These are phyloP conservation scores for Plantago ovata DNA, from an alignment of 257 asterid species.

Conservation along the genomic window DNA sequence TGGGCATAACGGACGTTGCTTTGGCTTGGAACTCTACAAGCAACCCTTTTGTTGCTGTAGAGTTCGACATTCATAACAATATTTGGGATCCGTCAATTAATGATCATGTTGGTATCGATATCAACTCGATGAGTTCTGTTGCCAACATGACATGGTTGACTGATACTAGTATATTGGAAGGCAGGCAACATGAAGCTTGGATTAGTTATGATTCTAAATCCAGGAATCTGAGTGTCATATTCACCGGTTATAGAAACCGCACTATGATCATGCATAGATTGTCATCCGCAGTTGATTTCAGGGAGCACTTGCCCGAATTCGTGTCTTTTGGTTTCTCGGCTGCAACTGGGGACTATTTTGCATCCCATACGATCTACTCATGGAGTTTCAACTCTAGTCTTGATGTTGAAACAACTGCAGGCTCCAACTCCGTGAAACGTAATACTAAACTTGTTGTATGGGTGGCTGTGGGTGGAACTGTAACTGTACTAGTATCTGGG, in stretches of 20 bases:
- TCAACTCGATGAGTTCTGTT: slow-evolving; percentile 24
- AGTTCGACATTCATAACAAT: slow-evolving; percentile 27
- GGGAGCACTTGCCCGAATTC: slow-evolving; percentile 27
- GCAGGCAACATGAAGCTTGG: slow-evolving; percentile 24
- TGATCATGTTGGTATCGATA: slow-evolving; percentile 41
- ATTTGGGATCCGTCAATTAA: slow-evolving; percentile 34
- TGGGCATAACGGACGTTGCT: slow-evolving; percentile 23
- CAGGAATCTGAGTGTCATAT: slow-evolving; percentile 14
- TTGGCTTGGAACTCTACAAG: neutral
- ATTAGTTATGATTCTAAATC: slow-evolving; percentile 25
- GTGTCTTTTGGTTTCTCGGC: slow-evolving; percentile 36
- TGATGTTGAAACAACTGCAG: neutral
- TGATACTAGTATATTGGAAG: slow-evolving; percentile 10
- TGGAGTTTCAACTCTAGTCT: slow-evolving; percentile 28
- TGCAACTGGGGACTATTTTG: slow-evolving; percentile 18
- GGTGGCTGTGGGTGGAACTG: slow-evolving; percentile 8
- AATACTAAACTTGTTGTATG: slow-evolving; percentile 9
- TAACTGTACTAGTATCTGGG: neutral
- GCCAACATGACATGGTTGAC: slow-evolving; percentile 14
- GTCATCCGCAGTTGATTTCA: slow-evolving; percentile 8
- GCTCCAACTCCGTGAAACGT: neutral
- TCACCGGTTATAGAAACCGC: neutral
- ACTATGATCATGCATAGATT: neutral
- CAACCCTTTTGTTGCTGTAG: slow-evolving; percentile 32
- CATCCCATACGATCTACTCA: slow-evolving; percentile 11